phyloP scores from a whole-genome alignment of 169 alveolate genomes.

The Condylostoma magnum region DNA sequence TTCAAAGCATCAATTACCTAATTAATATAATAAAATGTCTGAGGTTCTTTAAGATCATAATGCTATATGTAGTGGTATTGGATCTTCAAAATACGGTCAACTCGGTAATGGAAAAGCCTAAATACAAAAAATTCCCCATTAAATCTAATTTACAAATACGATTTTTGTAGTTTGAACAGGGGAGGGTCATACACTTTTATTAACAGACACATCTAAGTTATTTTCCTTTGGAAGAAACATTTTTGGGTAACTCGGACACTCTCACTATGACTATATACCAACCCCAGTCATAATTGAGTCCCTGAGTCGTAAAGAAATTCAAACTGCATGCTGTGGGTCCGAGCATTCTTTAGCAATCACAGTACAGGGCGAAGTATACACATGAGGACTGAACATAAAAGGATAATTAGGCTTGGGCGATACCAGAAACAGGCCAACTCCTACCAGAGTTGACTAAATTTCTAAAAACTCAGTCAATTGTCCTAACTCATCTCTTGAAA shows the following conservation, averaged over 20 bases:
- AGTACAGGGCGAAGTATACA: conserved; percentile 57
- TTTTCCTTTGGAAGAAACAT: conserved; percentile 61
- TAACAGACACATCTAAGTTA: conserved; percentile 47
- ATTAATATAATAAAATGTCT: too few relatives aligned
- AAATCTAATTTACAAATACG: background rate
- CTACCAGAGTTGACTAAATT: background rate
- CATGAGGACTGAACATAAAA: conserved; percentile 79
- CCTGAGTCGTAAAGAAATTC: conserved; percentile 9
- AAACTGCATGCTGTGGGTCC: conserved; percentile 49
- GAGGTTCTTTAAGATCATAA: too few relatives aligned
- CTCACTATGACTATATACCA: background rate
- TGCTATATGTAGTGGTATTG: conserved; percentile 10
- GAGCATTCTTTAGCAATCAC: conserved; percentile 74
- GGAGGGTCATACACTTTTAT: conserved; percentile 61
- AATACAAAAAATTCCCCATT: background rate
- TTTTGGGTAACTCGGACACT: conserved; percentile 20
- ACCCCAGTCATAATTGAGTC: background rate
- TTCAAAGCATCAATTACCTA: too few relatives aligned
- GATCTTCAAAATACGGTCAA: conserved; percentile 15
- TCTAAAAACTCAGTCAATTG: background rate
- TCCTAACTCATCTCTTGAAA: background rate
- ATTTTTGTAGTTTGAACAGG: conserved; percentile 37
- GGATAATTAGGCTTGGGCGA: conserved; percentile 82
- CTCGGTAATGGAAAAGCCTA: background rate
- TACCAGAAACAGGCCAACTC: conserved; percentile 14